Base-by-base conservation (phyloP, 768 basidiomycete genomes). In the Vararia minispora region DNA sequence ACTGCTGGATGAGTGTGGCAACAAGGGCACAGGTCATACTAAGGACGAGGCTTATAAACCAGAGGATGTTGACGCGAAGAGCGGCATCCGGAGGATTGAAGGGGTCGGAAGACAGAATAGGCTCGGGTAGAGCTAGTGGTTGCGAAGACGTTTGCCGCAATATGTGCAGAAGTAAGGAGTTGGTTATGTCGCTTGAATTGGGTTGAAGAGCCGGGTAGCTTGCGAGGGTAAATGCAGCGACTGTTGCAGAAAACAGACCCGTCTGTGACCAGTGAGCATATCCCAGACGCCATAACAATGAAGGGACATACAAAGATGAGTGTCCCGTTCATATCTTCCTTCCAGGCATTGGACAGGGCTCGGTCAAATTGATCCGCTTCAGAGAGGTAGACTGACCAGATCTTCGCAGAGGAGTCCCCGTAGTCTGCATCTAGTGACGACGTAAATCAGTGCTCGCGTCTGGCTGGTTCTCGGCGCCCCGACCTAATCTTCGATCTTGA, bases 1-100 rank as follows among this genome's bases (percentile, higher is more conserved):
- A 45, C 9, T 40, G 44, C 12, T 41, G 44, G 30, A 45, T 33
- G 14, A 45, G 22, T 5, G 44, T 45, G n/a, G 44, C 44, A 5
- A 35, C 14, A 5, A 45, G 40, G 7, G 44, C 44, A 26, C 44
- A 45, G 1, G 37, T 32, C 12, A 42, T 27, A 18, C 44, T 39
- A n/a, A 42, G 20, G 24, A 29, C 35, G 16, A 45, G 33, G 23
- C 40, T 41, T 28, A 45, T 16, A 30, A 45, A 45, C 44, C 44
- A 45, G 6, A 45, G 40, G 7, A 28, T 29, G 17, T 45, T 43
- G 2, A 40, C 37, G 30, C 32, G 30, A 22, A 43, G n/a, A n/a
- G 30, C 30, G 5, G 5, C 27, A 8, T 28, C 27, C 27, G 14
- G 41, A 42, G 7, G 28, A 11, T 8, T 42, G 29, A 0, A 23